Evolutionary conservation across 2,329 filamentous ascomycete genomes (phyloP).

Genomic region (Microdochium bolleyi): DNA sequence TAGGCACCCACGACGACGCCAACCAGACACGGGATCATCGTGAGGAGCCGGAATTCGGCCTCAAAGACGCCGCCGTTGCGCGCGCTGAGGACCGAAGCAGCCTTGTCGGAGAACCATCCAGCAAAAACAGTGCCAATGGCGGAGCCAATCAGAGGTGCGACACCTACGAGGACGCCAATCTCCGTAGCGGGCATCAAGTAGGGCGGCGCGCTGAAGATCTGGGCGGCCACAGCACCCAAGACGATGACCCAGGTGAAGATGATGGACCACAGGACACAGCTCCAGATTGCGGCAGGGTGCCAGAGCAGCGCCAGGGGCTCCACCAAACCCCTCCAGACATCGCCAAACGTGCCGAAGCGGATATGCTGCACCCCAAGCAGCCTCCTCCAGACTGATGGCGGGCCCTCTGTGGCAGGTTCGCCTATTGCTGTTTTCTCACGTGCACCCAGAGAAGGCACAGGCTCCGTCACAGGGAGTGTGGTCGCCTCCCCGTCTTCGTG

Average conservation of each 20-base stretch:
- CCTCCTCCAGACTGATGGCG: too few relatives aligned
- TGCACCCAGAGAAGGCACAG: too few relatives aligned
- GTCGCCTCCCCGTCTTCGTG: too few relatives aligned
- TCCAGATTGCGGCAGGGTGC: constrained; percentile 4
- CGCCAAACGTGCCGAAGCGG: neutral
- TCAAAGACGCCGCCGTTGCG: constrained; percentile 30
- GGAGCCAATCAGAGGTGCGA: constrained; percentile 30
- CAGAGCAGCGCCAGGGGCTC: neutral
- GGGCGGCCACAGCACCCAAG: neutral
- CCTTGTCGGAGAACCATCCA: constrained; percentile 22
- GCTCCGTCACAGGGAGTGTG: too few relatives aligned
- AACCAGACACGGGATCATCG: constrained; percentile 38
- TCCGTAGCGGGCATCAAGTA: constrained; percentile 26
- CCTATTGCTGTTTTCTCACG: neutral
- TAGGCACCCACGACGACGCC: neutral
- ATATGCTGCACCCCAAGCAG: neutral
- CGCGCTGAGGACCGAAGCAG: constrained; percentile 26
- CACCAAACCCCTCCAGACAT: neutral
- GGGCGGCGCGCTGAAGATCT: constrained; percentile 17
- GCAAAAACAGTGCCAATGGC: constrained; percentile 25
- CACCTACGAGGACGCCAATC: constrained; percentile 28
- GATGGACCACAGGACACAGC: constrained; percentile 4
- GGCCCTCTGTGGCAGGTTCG: neutral
- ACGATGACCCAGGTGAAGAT: constrained; percentile 3
- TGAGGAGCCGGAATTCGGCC: constrained; percentile 28